Conservation (phyloP, 2,329 filamentous ascomycete species). For the Graphilbum fragrans region DNA sequence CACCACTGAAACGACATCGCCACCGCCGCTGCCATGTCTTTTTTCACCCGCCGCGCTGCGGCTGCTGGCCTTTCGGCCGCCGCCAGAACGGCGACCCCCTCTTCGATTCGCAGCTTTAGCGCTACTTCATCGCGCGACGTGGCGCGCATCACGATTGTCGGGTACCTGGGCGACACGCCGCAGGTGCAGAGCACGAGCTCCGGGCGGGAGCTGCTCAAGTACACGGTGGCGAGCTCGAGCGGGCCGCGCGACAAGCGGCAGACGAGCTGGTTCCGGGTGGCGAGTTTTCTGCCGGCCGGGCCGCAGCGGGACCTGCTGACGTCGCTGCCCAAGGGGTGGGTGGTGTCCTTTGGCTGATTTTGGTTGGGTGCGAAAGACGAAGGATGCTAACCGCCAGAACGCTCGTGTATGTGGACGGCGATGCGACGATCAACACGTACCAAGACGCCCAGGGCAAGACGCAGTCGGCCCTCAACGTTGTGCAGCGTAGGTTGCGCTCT, state of each 20-base stretch:
- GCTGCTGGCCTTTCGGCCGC: constrained; percentile 18
- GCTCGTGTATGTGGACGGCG: constrained; percentile 72
- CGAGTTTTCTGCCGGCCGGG: constrained; percentile 58
- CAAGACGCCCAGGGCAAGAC: constrained; percentile 60
- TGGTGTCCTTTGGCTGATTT: constrained; percentile 13
- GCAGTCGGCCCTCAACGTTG: constrained; percentile 51
- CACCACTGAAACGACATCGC: not conserved
- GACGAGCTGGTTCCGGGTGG: constrained; percentile 77
- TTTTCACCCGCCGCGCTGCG: constrained; percentile 7
- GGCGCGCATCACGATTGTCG: constrained; percentile 76
- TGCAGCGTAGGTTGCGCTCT: constrained; percentile 60
- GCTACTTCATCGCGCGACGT: constrained; percentile 51
- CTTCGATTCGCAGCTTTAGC: constrained; percentile 57
- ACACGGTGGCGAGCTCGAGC: constrained; percentile 57
- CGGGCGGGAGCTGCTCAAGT: constrained; percentile 65
- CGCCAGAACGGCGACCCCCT: constrained; percentile 25
- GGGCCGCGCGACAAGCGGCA: constrained; percentile 58
- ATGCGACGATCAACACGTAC: constrained; percentile 56
- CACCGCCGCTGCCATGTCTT: constrained; percentile 9
- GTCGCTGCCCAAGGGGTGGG: constrained; percentile 74
- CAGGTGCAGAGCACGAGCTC: constrained; percentile 60
- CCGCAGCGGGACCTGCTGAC: constrained; percentile 59
- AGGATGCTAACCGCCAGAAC: constrained; percentile 36
- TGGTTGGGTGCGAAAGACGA: not conserved
- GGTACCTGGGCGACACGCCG: constrained; percentile 69